Base-by-base conservation (phyloP, 73 alveolate genomes). In the Loxodes magnus region DNA sequence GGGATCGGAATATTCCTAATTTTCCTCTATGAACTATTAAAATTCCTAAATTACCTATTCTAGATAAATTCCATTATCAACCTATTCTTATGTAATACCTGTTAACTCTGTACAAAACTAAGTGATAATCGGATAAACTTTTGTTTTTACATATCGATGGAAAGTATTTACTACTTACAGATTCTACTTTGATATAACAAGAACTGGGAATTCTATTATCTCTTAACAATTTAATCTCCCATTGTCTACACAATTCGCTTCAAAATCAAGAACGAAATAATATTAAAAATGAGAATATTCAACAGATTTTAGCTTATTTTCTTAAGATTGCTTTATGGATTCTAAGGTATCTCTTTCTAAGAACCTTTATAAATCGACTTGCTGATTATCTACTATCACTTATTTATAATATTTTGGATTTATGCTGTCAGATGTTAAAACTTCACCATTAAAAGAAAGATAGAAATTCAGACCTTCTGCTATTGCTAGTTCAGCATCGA, bases 181-280 rank as follows among this genome's bases (percentile, higher is more conserved):
- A 26, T 64, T 23, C 41, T 57, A 41, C 16, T 44, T 48, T 51
- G 69, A 65, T n/a, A 69, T 29, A 0, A 76, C 67, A 21, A 50
- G 63, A 0, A 70, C 84, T 27, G 90, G 88, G 46, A 81, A 70
- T 66, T 81, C 90, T 62, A 81, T 81, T 42, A 81, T 77, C 42
- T 81, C 94, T 48, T 65, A 56, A 16, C 65, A 65, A 12, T 43
- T 49, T 31, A 70, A 42, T 6, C 35, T 36, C 29, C 69, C 60
- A 28, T 77, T 50, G 20, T 76, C 66, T 9, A 16, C 35, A 35
- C 90, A 76, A 6, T 64, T 42, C 3, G 80, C 74, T 49, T 81
- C 79, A 58, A 81, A 63, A 38, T 76, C 90, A 12, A 78, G 50
- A 30, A 81, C 74, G 27, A 68, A 42, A 9, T 76, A 35, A 43